These are phyloP conservation scores for Pulicaria dysenterica DNA, from an alignment of 129 eudicot genomes.

Conservation along the genomic window DNA sequence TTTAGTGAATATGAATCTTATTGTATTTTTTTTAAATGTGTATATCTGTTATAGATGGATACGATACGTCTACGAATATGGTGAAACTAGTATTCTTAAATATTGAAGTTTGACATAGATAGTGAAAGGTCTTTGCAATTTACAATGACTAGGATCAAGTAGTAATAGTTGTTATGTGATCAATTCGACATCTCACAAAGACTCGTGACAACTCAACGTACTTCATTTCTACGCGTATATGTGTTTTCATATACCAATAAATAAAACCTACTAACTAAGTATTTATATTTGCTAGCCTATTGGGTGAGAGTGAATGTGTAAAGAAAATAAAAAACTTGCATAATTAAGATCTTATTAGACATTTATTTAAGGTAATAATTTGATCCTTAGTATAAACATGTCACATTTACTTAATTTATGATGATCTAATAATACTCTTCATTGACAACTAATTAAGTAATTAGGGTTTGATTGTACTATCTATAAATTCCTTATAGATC, in stretches of 20 bases:
- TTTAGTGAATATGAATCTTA: background rate
- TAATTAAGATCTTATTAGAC: too few relatives aligned
- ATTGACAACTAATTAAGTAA: too few relatives aligned
- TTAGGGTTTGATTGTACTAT: too few relatives aligned
- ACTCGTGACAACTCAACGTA: slow-evolving; percentile 31
- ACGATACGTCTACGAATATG: background rate
- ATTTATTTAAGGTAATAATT: too few relatives aligned
- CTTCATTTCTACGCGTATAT: slow-evolving; percentile 18
- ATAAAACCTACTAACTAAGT: background rate
- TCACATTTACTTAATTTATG: too few relatives aligned
- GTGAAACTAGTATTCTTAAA: slow-evolving; percentile 23
- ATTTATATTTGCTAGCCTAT: background rate
- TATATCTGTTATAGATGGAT: background rate
- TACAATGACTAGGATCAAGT: slow-evolving; percentile 15
- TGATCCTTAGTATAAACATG: too few relatives aligned
- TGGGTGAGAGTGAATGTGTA: too few relatives aligned
- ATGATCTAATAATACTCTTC: too few relatives aligned
- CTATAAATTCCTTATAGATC: too few relatives aligned
- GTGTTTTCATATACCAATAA: background rate
- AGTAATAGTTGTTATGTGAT: slow-evolving; percentile 21
- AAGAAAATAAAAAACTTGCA: too few relatives aligned
- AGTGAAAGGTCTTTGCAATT: slow-evolving; percentile 29
- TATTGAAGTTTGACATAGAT: slow-evolving; percentile 6
- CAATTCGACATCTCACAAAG: slow-evolving; percentile 20
- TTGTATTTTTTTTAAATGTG: background rate